These are phyloP conservation scores for Leucocoprinus sp. DNA, from an alignment of 768 basidiomycete genomes.

Conservation along the genomic window DNA sequence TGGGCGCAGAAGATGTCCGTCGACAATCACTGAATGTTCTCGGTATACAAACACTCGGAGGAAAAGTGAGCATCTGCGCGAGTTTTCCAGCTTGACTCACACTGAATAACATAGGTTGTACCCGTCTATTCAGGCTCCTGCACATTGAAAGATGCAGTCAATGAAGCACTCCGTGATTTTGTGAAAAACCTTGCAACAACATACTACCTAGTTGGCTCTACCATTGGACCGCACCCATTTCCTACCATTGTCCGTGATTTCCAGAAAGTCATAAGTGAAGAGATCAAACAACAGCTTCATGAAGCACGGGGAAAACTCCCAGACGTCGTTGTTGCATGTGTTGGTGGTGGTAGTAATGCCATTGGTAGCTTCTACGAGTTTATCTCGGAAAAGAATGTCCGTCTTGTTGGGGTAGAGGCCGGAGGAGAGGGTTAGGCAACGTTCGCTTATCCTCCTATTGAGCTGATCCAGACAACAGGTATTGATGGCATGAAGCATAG, in stretches of 20 bases:
- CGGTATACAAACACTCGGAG: constrained; percentile 95
- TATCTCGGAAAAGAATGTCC: constrained; percentile 78
- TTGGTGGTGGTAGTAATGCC: constrained; percentile 95
- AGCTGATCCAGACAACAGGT: constrained; percentile 34
- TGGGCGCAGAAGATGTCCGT: constrained; percentile 96
- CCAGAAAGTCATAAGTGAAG: constrained; percentile 89
- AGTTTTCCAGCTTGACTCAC: neutral
- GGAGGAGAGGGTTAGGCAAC: constrained; percentile 78
- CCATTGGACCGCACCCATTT: constrained; percentile 97
- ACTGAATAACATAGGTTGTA: constrained; percentile 52
- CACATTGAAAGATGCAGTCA: constrained; percentile 97
- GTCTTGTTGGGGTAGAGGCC: constrained; percentile 91
- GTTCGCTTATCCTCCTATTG: neutral
- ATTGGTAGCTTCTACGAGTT: constrained; percentile 98
- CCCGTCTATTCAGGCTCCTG: constrained; percentile 90
- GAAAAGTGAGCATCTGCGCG: constrained; percentile 67
- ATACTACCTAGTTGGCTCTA: constrained; percentile 95
- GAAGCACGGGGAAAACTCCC: constrained; percentile 77
- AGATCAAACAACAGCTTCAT: constrained; percentile 87
- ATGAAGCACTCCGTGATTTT: constrained; percentile 98
- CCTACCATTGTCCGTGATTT: constrained; percentile 98
- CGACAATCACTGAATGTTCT: constrained; percentile 97
- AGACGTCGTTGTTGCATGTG: constrained; percentile 92
- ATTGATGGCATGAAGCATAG: constrained; percentile 82
- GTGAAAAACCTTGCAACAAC: constrained; percentile 91